Evolutionary conservation across 768 basidiomycete species (phyloP).

Genomic region (Termitomyces sp.): DNA sequence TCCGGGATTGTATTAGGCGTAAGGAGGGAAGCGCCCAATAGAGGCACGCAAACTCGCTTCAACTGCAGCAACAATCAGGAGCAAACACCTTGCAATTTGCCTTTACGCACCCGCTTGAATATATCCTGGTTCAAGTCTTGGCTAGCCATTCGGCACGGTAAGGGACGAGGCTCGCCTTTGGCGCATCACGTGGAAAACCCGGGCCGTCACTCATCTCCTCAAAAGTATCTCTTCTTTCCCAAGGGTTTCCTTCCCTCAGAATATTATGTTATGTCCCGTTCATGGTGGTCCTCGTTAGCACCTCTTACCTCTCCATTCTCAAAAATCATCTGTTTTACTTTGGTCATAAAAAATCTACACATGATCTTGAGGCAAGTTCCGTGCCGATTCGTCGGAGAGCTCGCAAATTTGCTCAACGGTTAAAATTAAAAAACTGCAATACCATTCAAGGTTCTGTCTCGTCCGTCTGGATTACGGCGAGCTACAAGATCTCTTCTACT

Average conservation of each 20-base stretch:
- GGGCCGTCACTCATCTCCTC: too few relatives aligned
- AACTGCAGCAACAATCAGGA: slow-evolving; percentile 27
- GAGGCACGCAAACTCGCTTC: slow-evolving; percentile 75
- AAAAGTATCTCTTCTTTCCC: too few relatives aligned
- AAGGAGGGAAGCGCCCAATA: slow-evolving; percentile 67
- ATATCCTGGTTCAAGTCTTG: slow-evolving; percentile 20
- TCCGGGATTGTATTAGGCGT: slow-evolving; percentile 44
- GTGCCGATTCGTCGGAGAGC: not conserved
- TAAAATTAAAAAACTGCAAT: not conserved
- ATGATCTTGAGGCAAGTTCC: not conserved
- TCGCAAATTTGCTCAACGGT: not conserved
- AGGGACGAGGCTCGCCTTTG: too few relatives aligned
- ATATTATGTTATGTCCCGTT: not conserved
- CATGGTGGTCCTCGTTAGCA: not conserved
- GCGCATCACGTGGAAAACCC: too few relatives aligned
- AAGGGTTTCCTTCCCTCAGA: too few relatives aligned
- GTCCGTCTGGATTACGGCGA: not conserved
- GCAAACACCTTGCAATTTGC: not conserved
- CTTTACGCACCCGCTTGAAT: slow-evolving; percentile 32
- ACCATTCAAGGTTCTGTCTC: not conserved
- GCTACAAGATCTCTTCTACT: not conserved
- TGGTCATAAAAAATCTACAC: not conserved
- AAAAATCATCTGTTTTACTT: not conserved
- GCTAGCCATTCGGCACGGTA: slow-evolving; percentile 8
- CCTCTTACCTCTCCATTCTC: not conserved